A percentile compares a stretch with the other conserved stretches of the same genome.
Evolutionary conservation across 2,329 filamentous ascomycete species (phyloP).

Genomic region (Microascus cirrosus): DNA sequence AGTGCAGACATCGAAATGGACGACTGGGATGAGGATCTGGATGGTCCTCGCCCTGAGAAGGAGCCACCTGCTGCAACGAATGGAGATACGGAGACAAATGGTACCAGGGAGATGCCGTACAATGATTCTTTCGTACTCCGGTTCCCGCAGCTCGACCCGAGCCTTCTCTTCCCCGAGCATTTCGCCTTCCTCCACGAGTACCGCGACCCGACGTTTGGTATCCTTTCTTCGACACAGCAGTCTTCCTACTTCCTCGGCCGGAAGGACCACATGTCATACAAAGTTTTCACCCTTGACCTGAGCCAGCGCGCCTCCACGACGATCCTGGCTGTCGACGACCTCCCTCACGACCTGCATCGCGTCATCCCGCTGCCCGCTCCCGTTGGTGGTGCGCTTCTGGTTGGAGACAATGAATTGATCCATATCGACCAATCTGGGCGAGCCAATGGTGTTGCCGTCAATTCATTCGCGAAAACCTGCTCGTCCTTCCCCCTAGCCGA

Average conservation of each 20-base stretch:
- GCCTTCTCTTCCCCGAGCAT: constrained; percentile 78
- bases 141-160: constrained; percentile 77
- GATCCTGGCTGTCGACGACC: constrained; percentile 71
- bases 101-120: constrained; percentile 54
- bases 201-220: constrained; percentile 92
- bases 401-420: constrained; percentile 84
- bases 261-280: constrained; percentile 79
- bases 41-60: constrained; percentile 51
- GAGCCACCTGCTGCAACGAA: constrained; percentile 17
- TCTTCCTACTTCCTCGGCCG: constrained; percentile 70
- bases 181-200: constrained; percentile 94
- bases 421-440: constrained; percentile 96
- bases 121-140: constrained; percentile 86
- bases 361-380: constrained; percentile 76
- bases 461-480: constrained; percentile 72
- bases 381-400: constrained; percentile 75
- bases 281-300: constrained; percentile 89
- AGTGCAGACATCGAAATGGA: constrained; percentile 81
- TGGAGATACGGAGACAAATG: constrained; percentile 22
- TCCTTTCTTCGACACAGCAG: constrained; percentile 67
- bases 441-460: constrained; percentile 83
- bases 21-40: constrained; percentile 76
- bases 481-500: constrained; percentile 80
- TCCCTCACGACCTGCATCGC: constrained; percentile 79
- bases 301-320: constrained; percentile 90